phyloP scores from a whole-genome alignment of 306 rosid species.

The Cicer pinnatifidum region DNA sequence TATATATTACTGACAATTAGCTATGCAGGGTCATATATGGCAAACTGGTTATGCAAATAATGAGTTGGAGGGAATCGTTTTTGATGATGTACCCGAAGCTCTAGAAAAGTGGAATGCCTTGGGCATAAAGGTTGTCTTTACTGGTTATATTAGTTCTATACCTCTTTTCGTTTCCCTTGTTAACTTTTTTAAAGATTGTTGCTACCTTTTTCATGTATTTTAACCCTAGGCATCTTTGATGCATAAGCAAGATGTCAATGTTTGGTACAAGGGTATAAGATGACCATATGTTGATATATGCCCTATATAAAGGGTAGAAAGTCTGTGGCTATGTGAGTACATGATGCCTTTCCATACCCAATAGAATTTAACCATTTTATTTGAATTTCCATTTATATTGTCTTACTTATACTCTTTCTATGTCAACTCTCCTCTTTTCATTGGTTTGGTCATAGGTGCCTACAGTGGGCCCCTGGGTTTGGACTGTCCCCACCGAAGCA shows the following conservation, averaged over 20 bases:
- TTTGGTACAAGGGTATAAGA: slow-evolving; percentile 32
- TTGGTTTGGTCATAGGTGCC: slow-evolving; percentile 38
- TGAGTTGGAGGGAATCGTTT: slow-evolving; percentile 83
- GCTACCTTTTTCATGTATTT: slow-evolving; percentile 32
- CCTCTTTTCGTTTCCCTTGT: slow-evolving; percentile 24
- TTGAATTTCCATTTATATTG: slow-evolving; percentile 30
- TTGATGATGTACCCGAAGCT: slow-evolving; percentile 92
- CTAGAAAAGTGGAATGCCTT: slow-evolving; percentile 78
- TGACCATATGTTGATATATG: slow-evolving; percentile 35
- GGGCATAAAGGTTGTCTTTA: slow-evolving; percentile 70
- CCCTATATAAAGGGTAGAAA: slow-evolving; percentile 19
- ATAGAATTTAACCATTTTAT: slow-evolving; percentile 34
- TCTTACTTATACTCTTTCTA: slow-evolving; percentile 16
- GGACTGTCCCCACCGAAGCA: slow-evolving; percentile 42
- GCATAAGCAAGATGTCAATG: slow-evolving; percentile 36
- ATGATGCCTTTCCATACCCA: slow-evolving; percentile 38
- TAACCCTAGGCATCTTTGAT: slow-evolving; percentile 29
- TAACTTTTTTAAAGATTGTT: slow-evolving; percentile 12
- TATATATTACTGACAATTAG: slow-evolving; percentile 42
- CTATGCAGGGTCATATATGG: slow-evolving; percentile 95
- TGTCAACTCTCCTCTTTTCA: slow-evolving; percentile 36
- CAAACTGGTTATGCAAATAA: slow-evolving; percentile 79
- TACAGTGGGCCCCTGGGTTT: slow-evolving; percentile 25
- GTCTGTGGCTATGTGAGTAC: slow-evolving; percentile 17
- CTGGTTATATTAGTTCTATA: slow-evolving; percentile 37